Base-by-base conservation (phyloP, 23 red algal species). In the Pyropia yezoensis region DNA sequence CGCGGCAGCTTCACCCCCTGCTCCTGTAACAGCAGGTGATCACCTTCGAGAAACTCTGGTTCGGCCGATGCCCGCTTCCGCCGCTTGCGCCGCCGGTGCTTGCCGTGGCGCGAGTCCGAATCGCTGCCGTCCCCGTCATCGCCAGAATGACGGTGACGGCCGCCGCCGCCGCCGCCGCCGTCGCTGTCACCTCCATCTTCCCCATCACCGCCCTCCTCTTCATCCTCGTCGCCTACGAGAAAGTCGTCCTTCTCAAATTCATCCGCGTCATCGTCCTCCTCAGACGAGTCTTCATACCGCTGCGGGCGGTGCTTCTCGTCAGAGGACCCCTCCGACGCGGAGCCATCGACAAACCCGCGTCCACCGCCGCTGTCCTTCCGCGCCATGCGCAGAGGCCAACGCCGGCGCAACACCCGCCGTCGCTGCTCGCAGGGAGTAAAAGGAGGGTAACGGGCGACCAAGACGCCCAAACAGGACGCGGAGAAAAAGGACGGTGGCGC, bases 221-320 rank as follows among this genome's bases (percentile, higher is more conserved):
- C 64, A 18, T 64, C 61, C 21, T 45, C 64, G 5, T 67, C 64
- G 21, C 54, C 64, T 45, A 67, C 64, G 13, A 67, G 28, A 33
- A 67, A 67, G 64, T 67, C 64, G 27, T 67, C 64, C 27, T 67
- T 67, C 9, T 67, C 64, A 67, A 53, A 67, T 11, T 67, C 64
- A 52, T 67, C 54, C 23, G 54, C 49, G 50, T 67, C 64, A 15
- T 67, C 64, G 14, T 23, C 64, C 14, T 67, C 64, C 20, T 67
- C 64, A 6, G 39, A 47, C 39, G 39, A 47, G 39, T 47, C 39
- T 47, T 47, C 39, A 13, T 47, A 47, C 39, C 39, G 39, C 39
- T 13, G 39, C 39, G 39, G 39, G 7, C 39, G 39, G 7, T 8
- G 6, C 39, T 47, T 47, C 39, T 47, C 39, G 11, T 47, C 39